phyloP scores from a whole-genome alignment of 345 rosid species.

The Psidium friedrichsthalianum region DNA sequence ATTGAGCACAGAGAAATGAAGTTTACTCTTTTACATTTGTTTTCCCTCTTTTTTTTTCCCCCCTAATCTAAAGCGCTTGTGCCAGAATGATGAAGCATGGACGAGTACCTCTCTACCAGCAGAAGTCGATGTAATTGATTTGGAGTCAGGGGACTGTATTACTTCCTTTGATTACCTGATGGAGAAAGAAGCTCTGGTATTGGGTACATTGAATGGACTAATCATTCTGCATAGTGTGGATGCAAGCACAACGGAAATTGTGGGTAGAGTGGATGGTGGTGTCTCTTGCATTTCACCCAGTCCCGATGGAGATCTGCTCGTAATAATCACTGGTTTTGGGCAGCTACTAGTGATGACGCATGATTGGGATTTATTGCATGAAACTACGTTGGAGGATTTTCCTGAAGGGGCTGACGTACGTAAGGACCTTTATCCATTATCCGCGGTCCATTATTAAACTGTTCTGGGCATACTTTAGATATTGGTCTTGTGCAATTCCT shows the following conservation, averaged over 20 bases:
- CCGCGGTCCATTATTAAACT: not conserved
- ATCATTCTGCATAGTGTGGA: constrained; percentile 56
- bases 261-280: constrained; percentile 84
- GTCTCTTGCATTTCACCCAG: constrained; percentile 71
- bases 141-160: constrained; percentile 59
- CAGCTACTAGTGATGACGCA: constrained; percentile 84
- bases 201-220: constrained; percentile 70
- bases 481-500: not conserved
- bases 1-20: not conserved
- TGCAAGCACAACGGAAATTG: constrained; percentile 47
- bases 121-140: constrained; percentile 34
- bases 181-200: constrained; percentile 82
- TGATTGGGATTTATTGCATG: constrained; percentile 94
- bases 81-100: constrained; percentile 41
- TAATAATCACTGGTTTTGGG: constrained; percentile 57
- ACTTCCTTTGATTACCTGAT: constrained; percentile 75
- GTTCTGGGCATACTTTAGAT: not conserved
- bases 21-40: not conserved
- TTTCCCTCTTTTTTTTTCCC: not conserved
- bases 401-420: constrained; percentile 60
- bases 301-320: constrained; percentile 82
- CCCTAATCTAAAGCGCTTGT: not conserved
- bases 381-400: constrained; percentile 46
- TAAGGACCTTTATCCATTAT: constrained; percentile 56
- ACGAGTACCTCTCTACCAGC: constrained; percentile 23